phyloP scores from a whole-genome alignment of 202 grass and related monocot species.

The Alloteropsis angusta region DNA sequence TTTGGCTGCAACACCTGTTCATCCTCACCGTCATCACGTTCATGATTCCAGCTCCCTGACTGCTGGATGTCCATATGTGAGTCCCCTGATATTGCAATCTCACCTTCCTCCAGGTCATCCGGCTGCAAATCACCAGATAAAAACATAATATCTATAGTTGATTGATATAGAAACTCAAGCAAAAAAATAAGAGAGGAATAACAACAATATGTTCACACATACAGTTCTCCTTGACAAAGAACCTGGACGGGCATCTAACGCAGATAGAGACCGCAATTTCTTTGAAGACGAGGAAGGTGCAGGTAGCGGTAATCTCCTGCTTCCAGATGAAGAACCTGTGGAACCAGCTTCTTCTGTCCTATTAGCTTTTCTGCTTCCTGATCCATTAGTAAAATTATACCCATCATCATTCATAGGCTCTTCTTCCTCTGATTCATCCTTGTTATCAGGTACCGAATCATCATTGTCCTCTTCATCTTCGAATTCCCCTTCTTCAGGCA shows the following conservation, averaged over 20 bases:
- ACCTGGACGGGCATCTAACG: slow-evolving; percentile 66
- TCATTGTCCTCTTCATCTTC: slow-evolving; percentile 73
- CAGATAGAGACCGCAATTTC: slow-evolving; percentile 82
- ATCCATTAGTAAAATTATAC: slow-evolving; percentile 37
- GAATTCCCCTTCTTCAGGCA: slow-evolving; percentile 67
- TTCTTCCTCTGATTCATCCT: slow-evolving; percentile 64
- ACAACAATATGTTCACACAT: slow-evolving; percentile 20
- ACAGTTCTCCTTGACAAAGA: slow-evolving; percentile 64
- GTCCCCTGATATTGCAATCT: slow-evolving; percentile 89
- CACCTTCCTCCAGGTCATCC: slow-evolving; percentile 95
- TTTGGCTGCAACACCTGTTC: slow-evolving; percentile 79
- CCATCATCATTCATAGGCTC: slow-evolving; percentile 30
- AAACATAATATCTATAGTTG: slow-evolving; percentile 20
- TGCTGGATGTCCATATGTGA: slow-evolving; percentile 77
- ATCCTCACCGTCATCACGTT: slow-evolving; percentile 76
- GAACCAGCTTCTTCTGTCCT: slow-evolving; percentile 71
- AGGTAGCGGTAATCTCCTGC: slow-evolving; percentile 60
- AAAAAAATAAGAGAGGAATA: slow-evolving; percentile 5
- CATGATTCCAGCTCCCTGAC: slow-evolving; percentile 74
- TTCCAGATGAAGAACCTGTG: slow-evolving; percentile 88
- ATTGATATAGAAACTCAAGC: neutral
- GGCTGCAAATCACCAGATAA: slow-evolving; percentile 39
- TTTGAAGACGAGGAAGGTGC: slow-evolving; percentile 71
- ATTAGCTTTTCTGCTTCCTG: slow-evolving; percentile 23
- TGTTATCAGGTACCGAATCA: slow-evolving; percentile 54